A percentile compares a stretch with the other conserved stretches of the same genome.
Conservation (phyloP, 164 flowering plant species). For the Santalum album region DNA sequence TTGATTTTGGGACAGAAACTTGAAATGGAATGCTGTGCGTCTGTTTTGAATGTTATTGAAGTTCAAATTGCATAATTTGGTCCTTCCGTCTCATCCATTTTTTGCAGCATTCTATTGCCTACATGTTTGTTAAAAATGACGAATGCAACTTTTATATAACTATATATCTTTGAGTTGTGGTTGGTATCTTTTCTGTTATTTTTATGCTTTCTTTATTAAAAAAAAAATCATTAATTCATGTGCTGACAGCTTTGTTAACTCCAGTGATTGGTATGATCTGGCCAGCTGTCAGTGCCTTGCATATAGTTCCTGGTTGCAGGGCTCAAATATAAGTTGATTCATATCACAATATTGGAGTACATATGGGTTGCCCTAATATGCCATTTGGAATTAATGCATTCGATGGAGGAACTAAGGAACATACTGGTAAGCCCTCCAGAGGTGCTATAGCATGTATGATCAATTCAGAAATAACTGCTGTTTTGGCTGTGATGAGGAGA, state of each 20-base stretch:
- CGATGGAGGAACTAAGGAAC: neutral
- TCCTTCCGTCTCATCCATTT: too few relatives aligned
- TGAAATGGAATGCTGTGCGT: too few relatives aligned
- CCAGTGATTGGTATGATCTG: neutral
- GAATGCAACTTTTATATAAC: too few relatives aligned
- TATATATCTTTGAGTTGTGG: too few relatives aligned
- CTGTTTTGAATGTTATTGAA: too few relatives aligned
- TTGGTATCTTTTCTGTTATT: too few relatives aligned
- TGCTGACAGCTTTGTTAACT: neutral
- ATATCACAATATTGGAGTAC: neutral
- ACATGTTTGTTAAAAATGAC: too few relatives aligned
- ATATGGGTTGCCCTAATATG: neutral
- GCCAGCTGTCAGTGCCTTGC: neutral
- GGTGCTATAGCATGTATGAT: slow-evolving; percentile 2
- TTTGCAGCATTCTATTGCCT: too few relatives aligned
- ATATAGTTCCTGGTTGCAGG: neutral
- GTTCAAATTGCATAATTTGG: too few relatives aligned
- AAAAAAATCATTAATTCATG: neutral
- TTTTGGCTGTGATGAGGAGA: slow-evolving; percentile 2
- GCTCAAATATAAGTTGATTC: neutral
- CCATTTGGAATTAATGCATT: neutral
- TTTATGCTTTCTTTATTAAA: too few relatives aligned
- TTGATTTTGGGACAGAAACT: too few relatives aligned
- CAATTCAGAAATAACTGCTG: neutral
- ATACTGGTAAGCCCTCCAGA: neutral